phyloP scores from a whole-genome alignment of 1,139 yeast genomes.

The Blastobotrys capitulatus region DNA sequence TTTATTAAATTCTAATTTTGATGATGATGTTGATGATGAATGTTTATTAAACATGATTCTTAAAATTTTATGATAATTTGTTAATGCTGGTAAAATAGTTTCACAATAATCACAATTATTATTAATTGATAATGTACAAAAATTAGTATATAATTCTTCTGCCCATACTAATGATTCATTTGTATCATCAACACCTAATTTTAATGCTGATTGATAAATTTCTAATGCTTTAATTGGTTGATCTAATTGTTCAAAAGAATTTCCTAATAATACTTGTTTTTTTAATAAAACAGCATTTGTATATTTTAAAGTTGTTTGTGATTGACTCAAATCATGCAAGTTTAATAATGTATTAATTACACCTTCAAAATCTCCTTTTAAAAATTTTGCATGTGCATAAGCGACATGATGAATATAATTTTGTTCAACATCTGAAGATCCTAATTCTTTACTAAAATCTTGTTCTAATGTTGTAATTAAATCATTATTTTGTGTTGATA shows the following conservation, averaged over 20 bases:
- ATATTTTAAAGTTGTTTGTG: conserved; percentile 12
- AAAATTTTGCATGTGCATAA: conserved; percentile 20
- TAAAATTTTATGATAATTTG: conserved; percentile 20
- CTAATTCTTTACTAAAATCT: conserved; percentile 1
- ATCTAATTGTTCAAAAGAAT: conserved; percentile 24
- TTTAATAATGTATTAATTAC: conserved; percentile 17
- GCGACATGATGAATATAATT: conserved; percentile 20
- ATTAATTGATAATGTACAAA: conserved; percentile 18
- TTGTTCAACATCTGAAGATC: not conserved
- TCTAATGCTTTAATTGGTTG: conserved; percentile 23
- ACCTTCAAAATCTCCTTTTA: conserved; percentile 16
- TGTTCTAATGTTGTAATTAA: not conserved
- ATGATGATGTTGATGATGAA: too few relatives aligned
- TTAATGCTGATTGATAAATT: conserved; percentile 18
- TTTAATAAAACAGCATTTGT: conserved; percentile 21
- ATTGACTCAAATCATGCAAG: conserved; percentile 2
- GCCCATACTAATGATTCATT: conserved; percentile 25
- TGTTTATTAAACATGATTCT: conserved; percentile 3
- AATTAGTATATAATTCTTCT: conserved; percentile 22
- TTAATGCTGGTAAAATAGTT: conserved; percentile 16
- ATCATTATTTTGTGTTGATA: not conserved
- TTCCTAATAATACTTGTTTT: conserved; percentile 25
- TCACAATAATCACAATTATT: conserved; percentile 11
- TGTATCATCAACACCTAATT: conserved; percentile 5
- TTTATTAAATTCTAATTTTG: not conserved